Conservation (phyloP, 179 eudicot genomes). For the Beta corolliflora region DNA sequence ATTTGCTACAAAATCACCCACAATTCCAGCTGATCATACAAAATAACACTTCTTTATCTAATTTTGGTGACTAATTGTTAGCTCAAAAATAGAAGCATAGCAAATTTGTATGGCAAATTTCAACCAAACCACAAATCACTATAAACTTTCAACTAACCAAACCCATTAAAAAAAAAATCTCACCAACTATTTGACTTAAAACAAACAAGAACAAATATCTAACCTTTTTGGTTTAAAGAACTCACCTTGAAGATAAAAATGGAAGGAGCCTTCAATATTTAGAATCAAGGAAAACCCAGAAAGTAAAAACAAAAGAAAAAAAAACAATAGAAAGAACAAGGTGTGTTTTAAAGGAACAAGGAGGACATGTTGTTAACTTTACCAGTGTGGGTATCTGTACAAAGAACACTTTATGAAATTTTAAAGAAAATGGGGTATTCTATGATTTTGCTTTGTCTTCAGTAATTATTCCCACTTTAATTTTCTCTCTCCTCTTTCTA, state of each 20-base stretch:
- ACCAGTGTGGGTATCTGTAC: conserved; percentile 33
- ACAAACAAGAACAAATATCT: conserved; percentile 11
- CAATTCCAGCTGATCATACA: conserved; percentile 19
- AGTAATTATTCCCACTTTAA: conserved; percentile 13
- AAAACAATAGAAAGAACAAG: conserved; percentile 15
- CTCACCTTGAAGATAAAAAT: conserved; percentile 31
- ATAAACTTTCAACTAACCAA: conserved; percentile 15
- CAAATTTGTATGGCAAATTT: background rate
- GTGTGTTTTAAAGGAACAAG: conserved; percentile 11
- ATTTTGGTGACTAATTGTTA: background rate
- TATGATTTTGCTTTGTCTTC: conserved; percentile 18
- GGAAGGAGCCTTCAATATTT: conserved; percentile 34
- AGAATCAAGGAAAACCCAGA: conserved; percentile 39
- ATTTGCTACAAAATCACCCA: background rate
- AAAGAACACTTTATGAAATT: conserved; percentile 15
- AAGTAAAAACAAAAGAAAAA: conserved; percentile 16
- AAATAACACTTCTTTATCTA: background rate
- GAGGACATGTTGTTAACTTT: conserved; percentile 21
- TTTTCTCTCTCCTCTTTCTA: background rate
- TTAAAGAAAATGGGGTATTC: background rate
- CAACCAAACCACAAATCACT: conserved; percentile 6
- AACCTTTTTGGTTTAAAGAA: conserved; percentile 4
- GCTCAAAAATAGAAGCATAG: background rate
- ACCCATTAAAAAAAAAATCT: conserved; percentile 8
- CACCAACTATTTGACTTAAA: conserved; percentile 13